These are phyloP conservation scores for Dictyostelium discoideum DNA, from an alignment of 78 protist species.

Conservation along the genomic window DNA sequence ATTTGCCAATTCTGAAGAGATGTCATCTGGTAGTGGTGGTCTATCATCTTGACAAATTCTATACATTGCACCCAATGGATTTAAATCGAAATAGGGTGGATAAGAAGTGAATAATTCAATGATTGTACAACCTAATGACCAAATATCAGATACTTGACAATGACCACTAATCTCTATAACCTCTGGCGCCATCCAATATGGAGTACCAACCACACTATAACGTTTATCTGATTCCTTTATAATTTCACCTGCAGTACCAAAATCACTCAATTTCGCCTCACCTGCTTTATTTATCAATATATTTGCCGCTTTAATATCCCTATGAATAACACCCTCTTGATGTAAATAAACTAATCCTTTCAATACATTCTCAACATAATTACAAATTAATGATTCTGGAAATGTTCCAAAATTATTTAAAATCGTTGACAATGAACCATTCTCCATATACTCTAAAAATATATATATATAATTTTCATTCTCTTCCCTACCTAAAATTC, in stretches of 20 bases:
- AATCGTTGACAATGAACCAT: constrained; percentile 93
- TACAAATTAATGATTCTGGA: constrained; percentile 90
- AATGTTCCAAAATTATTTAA: constrained; percentile 91
- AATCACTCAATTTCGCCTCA: constrained; percentile 93
- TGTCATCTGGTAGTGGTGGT: constrained; percentile 95
- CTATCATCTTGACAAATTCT: constrained; percentile 97
- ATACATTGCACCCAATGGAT: constrained; percentile 96
- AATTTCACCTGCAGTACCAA: constrained; percentile 93
- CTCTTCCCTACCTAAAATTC: constrained; percentile 67
- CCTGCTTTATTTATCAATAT: constrained; percentile 85
- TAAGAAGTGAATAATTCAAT: constrained; percentile 95
- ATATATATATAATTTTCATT: constrained; percentile 85
- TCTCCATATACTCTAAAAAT: constrained; percentile 93
- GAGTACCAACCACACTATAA: constrained; percentile 63
- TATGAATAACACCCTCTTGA: constrained; percentile 88
- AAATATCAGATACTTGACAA: constrained; percentile 93
- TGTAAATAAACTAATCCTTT: constrained; percentile 91
- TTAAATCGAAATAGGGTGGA: constrained; percentile 97
- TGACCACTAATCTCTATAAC: constrained; percentile 92
- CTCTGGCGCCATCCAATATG: constrained; percentile 97
- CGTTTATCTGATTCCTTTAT: constrained; percentile 54
- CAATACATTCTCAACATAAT: constrained; percentile 91
- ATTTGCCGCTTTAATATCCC: constrained; percentile 93
- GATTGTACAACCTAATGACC: constrained; percentile 98
- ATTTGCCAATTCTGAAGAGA: constrained; percentile 51